phyloP scores from a whole-genome alignment of 169 alveolate species.

The Plasmodium gaboni region DNA sequence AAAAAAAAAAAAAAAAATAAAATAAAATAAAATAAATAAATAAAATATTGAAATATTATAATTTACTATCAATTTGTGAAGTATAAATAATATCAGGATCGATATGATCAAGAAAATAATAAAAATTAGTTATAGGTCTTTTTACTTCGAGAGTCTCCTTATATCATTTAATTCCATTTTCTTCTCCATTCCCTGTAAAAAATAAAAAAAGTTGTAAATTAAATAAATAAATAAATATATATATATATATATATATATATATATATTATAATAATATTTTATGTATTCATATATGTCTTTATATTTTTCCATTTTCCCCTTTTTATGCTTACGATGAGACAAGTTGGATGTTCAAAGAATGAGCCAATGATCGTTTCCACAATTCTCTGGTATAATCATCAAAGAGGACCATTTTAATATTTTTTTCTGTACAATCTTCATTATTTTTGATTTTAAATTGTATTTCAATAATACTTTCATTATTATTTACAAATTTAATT shows the following conservation, averaged over 20 bases:
- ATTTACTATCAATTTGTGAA: too few relatives aligned
- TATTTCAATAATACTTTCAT: constrained; percentile 42
- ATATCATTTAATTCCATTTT: constrained; percentile 24
- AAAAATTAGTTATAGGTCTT: too few relatives aligned
- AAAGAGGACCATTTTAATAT: constrained; percentile 58
- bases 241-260: neutral
- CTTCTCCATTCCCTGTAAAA: constrained; percentile 74
- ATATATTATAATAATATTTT: neutral
- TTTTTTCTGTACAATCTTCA: constrained; percentile 29
- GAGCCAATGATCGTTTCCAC: constrained; percentile 67
- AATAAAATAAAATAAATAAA: too few relatives aligned
- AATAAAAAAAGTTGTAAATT: neutral
- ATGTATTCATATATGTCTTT: neutral
- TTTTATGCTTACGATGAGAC: constrained; percentile 48
- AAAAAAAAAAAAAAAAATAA: too few relatives aligned
- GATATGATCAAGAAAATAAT: too few relatives aligned
- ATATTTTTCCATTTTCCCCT: neutral
- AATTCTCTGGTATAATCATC: constrained; percentile 76
- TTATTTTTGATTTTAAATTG: constrained; percentile 33
- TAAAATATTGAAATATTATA: too few relatives aligned
- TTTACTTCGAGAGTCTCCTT: too few relatives aligned
- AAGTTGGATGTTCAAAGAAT: constrained; percentile 50
- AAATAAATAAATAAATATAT: constrained; percentile 10
- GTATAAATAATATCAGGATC: too few relatives aligned
- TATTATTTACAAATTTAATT: constrained; percentile 50